A percentile compares a stretch with the other conserved stretches of the same genome.
These are phyloP conservation scores for Epichloe gansuensis DNA, from an alignment of 2,329 filamentous ascomycete genomes.

Conservation along the genomic window DNA sequence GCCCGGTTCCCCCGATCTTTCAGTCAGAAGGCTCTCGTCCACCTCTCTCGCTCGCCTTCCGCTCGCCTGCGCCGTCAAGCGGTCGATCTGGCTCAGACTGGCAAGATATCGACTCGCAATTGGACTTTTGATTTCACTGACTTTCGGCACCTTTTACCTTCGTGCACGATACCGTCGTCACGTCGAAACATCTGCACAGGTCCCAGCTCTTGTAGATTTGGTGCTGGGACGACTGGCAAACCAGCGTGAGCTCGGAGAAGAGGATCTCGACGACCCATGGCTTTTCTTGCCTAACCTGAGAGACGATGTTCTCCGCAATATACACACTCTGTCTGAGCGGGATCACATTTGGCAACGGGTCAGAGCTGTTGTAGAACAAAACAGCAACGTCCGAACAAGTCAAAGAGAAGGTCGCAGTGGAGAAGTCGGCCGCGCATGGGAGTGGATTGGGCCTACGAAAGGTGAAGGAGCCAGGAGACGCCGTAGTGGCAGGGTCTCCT, in stretches of 20 bases:
- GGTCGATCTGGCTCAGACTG: constrained; percentile 68
- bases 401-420: constrained; percentile 56
- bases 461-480: constrained; percentile 33
- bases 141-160: constrained; percentile 46
- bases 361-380: constrained; percentile 75
- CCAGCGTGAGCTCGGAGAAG: constrained; percentile 70
- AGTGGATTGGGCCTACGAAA: constrained; percentile 52
- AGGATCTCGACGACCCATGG: constrained; percentile 59
- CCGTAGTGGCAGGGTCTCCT: constrained; percentile 41
- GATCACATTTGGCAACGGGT: constrained; percentile 80
- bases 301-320: constrained; percentile 76
- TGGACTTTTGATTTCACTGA: constrained; percentile 47
- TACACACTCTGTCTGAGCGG: constrained; percentile 64
- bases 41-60: constrained; percentile 86
- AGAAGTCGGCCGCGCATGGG: constrained; percentile 55
- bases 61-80: constrained; percentile 67
- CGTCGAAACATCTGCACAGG: constrained; percentile 53
- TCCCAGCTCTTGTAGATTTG: constrained; percentile 75
- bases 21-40: constrained; percentile 58
- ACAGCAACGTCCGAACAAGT: constrained; percentile 75
- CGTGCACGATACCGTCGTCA: constrained; percentile 51
- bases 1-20: constrained; percentile 49
- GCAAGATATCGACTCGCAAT: constrained; percentile 79
- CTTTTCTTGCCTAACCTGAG: constrained; percentile 80
- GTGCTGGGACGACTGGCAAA: constrained; percentile 72